A percentile compares a stretch with the other conserved stretches of the same genome.
Conservation (phyloP, 345 rosid genomes). For the Acer negundo region DNA sequence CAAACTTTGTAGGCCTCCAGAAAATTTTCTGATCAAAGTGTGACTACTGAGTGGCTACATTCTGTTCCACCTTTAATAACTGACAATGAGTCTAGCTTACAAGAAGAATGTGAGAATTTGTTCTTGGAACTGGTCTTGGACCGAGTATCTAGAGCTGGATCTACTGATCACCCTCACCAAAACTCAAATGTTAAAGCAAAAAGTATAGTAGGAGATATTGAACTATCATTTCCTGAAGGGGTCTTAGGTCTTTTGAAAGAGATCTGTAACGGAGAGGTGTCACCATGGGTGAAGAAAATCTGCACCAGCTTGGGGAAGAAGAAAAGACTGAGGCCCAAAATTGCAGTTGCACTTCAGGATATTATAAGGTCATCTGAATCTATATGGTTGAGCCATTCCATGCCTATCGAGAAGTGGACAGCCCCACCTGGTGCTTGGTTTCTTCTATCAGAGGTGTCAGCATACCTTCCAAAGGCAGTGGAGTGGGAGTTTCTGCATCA, state of each 20-base stretch:
- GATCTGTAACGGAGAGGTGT: slow-evolving; percentile 71
- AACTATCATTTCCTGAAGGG: slow-evolving; percentile 55
- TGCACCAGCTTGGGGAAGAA: slow-evolving; percentile 83
- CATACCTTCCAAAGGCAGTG: slow-evolving; percentile 63
- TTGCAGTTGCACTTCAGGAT: slow-evolving; percentile 68
- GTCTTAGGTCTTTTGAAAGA: slow-evolving; percentile 63
- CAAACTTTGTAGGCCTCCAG: slow-evolving; percentile 59
- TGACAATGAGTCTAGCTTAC: slow-evolving; percentile 90
- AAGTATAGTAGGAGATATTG: slow-evolving; percentile 50
- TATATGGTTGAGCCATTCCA: slow-evolving; percentile 70
- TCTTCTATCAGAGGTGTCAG: slow-evolving; percentile 90
- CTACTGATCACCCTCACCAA: slow-evolving; percentile 27
- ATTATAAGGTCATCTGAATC: slow-evolving; percentile 79
- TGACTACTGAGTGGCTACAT: slow-evolving; percentile 84
- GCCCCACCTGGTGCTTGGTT: slow-evolving; percentile 97
- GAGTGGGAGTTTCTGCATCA: slow-evolving; percentile 96
- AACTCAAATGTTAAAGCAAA: slow-evolving; percentile 29
- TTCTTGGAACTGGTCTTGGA: slow-evolving; percentile 84
- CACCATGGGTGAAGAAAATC: slow-evolving; percentile 89
- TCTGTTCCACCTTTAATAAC: slow-evolving; percentile 80
- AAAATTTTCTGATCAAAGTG: slow-evolving; percentile 60
- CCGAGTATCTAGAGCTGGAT: slow-evolving; percentile 60
- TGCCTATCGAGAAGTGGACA: slow-evolving; percentile 84
- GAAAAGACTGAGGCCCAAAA: slow-evolving; percentile 63
- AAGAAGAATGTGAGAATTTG: slow-evolving; percentile 92